Conservation (phyloP, 345 rosid species). For the Eutrema japonicum region DNA sequence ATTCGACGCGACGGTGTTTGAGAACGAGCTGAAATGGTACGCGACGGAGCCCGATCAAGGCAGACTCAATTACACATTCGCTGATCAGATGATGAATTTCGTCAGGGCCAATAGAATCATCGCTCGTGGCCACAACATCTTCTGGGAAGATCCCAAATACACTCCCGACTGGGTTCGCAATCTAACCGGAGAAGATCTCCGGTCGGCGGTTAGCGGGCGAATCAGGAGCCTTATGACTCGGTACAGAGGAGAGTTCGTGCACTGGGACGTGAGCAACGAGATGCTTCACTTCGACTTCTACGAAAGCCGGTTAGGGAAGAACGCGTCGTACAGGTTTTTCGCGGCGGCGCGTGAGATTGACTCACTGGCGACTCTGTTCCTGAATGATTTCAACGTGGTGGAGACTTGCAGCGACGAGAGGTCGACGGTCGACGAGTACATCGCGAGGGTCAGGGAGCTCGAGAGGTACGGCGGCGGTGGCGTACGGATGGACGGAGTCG, state of each 20-base stretch:
- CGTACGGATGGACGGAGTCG: conserved; percentile 66
- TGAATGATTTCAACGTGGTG: conserved; percentile 84
- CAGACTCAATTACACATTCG: conserved; percentile 57
- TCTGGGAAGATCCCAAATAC: conserved; percentile 90
- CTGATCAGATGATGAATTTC: conserved; percentile 70
- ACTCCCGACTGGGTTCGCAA: conserved; percentile 66
- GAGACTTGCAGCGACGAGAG: conserved; percentile 76
- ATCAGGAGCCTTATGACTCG: conserved; percentile 75
- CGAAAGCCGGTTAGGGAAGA: conserved; percentile 64
- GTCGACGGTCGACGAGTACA: conserved; percentile 69
- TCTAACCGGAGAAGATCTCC: conserved; percentile 51
- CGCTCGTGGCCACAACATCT: conserved; percentile 87
- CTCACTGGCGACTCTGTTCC: conserved; percentile 68
- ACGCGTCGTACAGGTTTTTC: conserved; percentile 66
- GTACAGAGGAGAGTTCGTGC: conserved; percentile 75
- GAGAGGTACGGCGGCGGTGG: conserved; percentile 47
- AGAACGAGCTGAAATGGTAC: conserved; percentile 91
- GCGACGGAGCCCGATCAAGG: conserved; percentile 83
- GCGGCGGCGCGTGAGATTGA: conserved; percentile 62
- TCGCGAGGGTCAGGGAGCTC: conserved; percentile 61
- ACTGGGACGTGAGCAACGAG: conserved; percentile 93
- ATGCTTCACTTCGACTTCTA: conserved; percentile 88
- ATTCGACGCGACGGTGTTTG: conserved; percentile 85
- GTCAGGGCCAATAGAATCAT: conserved; percentile 57
- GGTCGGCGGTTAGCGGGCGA: conserved; percentile 58